Evolutionary conservation across 352 stramenopile genomes (phyloP), one percentile per base, ranked within the genome.

Genomic region (Pythium folliculosum): DNA sequence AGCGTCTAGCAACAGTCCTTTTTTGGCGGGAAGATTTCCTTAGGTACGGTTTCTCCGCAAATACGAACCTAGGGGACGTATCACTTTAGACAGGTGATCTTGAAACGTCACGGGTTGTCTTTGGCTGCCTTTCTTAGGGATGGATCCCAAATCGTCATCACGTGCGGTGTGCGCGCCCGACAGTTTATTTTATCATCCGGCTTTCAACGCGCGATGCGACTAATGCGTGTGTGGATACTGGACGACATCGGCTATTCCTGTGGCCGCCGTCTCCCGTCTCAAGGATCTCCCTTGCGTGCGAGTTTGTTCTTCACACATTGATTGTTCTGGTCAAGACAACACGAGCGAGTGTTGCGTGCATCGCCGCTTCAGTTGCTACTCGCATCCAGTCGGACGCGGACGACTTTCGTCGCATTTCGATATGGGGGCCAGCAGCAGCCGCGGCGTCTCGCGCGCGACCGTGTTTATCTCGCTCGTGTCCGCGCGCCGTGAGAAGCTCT

Each of bases 11-110:
- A 58, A 27, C 17, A n/a, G 40, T 16, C 21, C 30, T 25, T 25
- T 57, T 56, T 69, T 69, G 63, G 63, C 63, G 63, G 53, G 63
- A 57, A 12, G 59, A 47, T 67, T 25, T 25, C 16, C 6, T 19
- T 60, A 70, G 60, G 63, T 70, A 64, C 40, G 40, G 35, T 40
- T 40, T 40, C 10, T 21, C 12, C 1, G 14, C 1, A 43, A 5
- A 43, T 21, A 22, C 60, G 60, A 45, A 66, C 50, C 60, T 66
- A 60, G 32, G 10, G 45, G 8, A n/a, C 1, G 17, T 47, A 8
- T 19, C 40, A 8, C 12, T 6, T 21, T 47, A 12, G 9, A 19
- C 13, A 60, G 10, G n/a, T 12, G 25, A 62, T 62, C 55, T 43
- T 52, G 40, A 51, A 52, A 50, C 37, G 55, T 40, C 55, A 21